Conservation (phyloP, 192 early-diverging fungal genomes). For the Chytriomyces sp. region DNA sequence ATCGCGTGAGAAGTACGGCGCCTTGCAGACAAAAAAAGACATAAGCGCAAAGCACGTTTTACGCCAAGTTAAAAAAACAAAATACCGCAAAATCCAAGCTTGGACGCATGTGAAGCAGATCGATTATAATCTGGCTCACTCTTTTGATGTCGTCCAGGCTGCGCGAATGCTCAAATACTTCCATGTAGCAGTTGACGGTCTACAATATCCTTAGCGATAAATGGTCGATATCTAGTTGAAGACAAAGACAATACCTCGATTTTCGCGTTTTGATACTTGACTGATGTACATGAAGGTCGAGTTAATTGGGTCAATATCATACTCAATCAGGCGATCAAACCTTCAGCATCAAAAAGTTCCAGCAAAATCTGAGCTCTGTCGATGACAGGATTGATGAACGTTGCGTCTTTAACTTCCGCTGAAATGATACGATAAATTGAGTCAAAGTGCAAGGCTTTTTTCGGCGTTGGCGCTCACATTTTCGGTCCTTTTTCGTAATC, state of each 20-base stretch:
- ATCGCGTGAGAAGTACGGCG: constrained; percentile 49
- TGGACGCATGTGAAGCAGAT: constrained; percentile 47
- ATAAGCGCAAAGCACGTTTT: too few species aligned
- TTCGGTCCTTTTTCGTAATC: constrained; percentile 41
- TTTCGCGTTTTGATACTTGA: constrained; percentile 60
- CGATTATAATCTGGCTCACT: constrained; percentile 50
- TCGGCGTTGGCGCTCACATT: constrained; percentile 21
- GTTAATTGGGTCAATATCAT: too few species aligned
- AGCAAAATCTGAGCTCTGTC: constrained; percentile 58
- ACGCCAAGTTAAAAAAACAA: background rate
- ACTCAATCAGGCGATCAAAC: too few species aligned
- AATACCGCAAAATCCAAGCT: constrained; percentile 49
- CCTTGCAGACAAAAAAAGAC: constrained; percentile 27
- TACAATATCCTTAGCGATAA: background rate
- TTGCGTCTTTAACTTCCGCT: constrained; percentile 53
- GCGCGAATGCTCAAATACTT: constrained; percentile 54
- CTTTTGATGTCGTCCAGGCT: constrained; percentile 34
- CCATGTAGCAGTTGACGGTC: constrained; percentile 56
- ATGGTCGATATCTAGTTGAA: too few species aligned
- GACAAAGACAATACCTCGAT: constrained; percentile 42
- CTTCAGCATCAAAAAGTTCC: constrained; percentile 54
- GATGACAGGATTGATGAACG: constrained; percentile 51
- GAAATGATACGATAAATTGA: background rate
- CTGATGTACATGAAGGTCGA: background rate
- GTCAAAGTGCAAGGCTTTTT: too few species aligned